These are phyloP conservation scores for Heliocybe sulcata DNA, from an alignment of 1,284 basidiomycete species.

Conservation along the genomic window DNA sequence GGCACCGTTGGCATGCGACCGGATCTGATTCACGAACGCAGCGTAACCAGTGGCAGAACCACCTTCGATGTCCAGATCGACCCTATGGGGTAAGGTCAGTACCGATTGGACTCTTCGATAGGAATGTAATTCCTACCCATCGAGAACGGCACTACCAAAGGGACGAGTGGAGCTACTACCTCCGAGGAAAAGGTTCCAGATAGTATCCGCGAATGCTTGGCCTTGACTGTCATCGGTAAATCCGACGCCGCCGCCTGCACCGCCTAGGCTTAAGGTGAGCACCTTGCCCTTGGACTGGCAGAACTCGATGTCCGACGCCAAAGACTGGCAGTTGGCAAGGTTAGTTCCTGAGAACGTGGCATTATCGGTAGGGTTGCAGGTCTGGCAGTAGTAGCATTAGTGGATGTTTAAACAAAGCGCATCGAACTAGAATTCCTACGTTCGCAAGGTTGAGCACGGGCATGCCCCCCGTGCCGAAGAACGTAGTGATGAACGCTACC, in stretches of 20 bases:
- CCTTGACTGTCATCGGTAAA: conserved; percentile 49
- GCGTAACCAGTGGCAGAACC: conserved; percentile 48
- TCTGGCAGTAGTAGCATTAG: conserved; percentile 23
- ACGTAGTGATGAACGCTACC: conserved; percentile 53
- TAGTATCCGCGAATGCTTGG: conserved; percentile 44
- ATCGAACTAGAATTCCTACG: conserved; percentile 22
- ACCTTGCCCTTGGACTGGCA: conserved; percentile 61
- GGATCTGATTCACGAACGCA: conserved; percentile 52
- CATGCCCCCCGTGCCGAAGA: conserved; percentile 49
- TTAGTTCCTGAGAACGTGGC: conserved; percentile 49
- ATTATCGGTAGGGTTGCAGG: conserved; percentile 47
- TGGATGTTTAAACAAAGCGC: not conserved
- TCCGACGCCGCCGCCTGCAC: conserved; percentile 44
- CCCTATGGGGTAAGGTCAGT: conserved; percentile 24
- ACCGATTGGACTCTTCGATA: not conserved
- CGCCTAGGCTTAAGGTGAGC: conserved; percentile 38
- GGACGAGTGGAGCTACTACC: conserved; percentile 50
- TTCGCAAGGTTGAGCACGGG: conserved; percentile 60
- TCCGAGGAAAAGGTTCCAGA: conserved; percentile 60
- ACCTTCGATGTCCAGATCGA: conserved; percentile 63
- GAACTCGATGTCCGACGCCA: conserved; percentile 46
- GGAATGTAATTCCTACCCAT: conserved; percentile 37
- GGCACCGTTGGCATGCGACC: conserved; percentile 39
- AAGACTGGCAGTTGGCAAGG: conserved; percentile 44
- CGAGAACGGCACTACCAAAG: conserved; percentile 55